Evolutionary conservation across 352 stramenopile species (phyloP), one percentile per base, ranked within the genome.

Genomic region (Pythium dissimile): DNA sequence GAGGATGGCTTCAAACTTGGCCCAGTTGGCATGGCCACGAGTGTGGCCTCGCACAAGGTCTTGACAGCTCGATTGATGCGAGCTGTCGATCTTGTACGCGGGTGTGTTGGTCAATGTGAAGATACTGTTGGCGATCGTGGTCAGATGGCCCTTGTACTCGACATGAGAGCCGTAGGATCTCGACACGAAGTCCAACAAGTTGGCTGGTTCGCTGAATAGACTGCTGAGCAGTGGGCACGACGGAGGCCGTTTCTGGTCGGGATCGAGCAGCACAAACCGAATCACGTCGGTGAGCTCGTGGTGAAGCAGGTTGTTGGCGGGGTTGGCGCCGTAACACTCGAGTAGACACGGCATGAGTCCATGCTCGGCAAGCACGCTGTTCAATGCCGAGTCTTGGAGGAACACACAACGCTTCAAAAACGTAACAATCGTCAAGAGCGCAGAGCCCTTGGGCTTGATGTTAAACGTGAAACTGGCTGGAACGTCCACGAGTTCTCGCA

Each of bases 131-230:
- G 85, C 85, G 42, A 94, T 94, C 26, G 83, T 94, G 12, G 85
- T 94, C 73, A 94, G 89, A 54, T 94, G 85, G 0, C 85, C 85
- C 65, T 93, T 94, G 67, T 94, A 94, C 57, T 94, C 79, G 16
- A 90, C 73, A 35, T 88, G 73, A 3, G 75, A 53, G 35, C 91
- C 72, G 51, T 93, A 94, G 10, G 85, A 83, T 20, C 69, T 64
- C 31, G 89, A 92, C 27, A 94, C 83, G 54, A 94, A 92, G 32
- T 92, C 77, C 27, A 94, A 67, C 39, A 94, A 74, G 53, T 87
- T 92, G 11, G 80, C 76, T 3, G 55, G 57, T 18, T 86, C 70
- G 32, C 82, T 73, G 55, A 94, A 94, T 21, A 94, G 59, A 30
- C 79, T 87, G 53, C 89, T 92, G 6, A 94, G 49, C 11, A 94